Evolutionary conservation across 768 basidiomycete species (phyloP), one percentile per base, ranked within the genome.

Genomic region (Neoboletus subvelutipes): DNA sequence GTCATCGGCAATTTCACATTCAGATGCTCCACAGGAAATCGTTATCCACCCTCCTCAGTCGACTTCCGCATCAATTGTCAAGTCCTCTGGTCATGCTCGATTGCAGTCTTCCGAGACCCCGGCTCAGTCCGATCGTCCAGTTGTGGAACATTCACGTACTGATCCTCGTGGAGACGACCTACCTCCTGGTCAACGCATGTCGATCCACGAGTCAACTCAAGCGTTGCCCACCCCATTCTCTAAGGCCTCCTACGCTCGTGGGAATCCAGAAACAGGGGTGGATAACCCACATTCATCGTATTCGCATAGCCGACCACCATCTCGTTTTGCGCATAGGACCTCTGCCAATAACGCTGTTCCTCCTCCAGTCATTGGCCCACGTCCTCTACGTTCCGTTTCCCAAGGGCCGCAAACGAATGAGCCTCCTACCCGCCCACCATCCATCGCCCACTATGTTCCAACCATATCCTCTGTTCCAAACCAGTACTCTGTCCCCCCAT

Each of bases 1-100:
- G 68, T 65, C 71, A 60, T 65, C 64, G 22, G 58, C 64, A 45
- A 63, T 70, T 56, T 75, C 71, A 71, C 69, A 64, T 67, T 63
- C 63, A 58, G 71, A 65, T 57, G 43, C 56, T 52, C 63, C 60
- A 65, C 71, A 72, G 65, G 72, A 62, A 31, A 55, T 45, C 22
- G 13, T 20, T 24, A 36, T 54, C 46, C 61, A 66, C 15, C 51
- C 62, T 51, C 51, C 53, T 51, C 70, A 63, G 31, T 52, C 60
- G 47, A 54, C 70, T 45, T 67, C 68, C 49, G 65, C 68, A 18
- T 62, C 68, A 29, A 65, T 68, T 24, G 46, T 67, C 55, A 71
- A 66, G 54, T 39, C 68, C 3, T 55, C 67, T 53, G 29, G 39
- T 34, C 55, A 66, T 18, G 29, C 45, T 47, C 64, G 68, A 47